Base-by-base conservation (phyloP, 331 rosid species). In the Saraca asoca region DNA sequence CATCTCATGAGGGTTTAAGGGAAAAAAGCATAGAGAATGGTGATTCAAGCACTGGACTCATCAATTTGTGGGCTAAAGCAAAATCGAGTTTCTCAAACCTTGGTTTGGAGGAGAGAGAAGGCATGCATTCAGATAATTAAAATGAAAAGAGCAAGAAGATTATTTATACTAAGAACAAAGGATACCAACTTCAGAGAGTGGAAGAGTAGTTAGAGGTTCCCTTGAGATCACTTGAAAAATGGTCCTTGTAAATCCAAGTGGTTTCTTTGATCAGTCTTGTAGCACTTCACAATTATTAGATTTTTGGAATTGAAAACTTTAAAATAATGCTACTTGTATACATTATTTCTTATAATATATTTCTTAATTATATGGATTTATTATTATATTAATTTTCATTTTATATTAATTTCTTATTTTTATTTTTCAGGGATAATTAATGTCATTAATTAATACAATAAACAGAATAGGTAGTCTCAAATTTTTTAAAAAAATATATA, bases 251-350 rank as follows among this genome's bases (percentile, higher is more conserved):
- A 88, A 87, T 45, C 72, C 82, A 9, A 79, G 79, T 57, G 80
- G 78, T 70, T 51, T 78, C 31, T 63, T 83, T 50, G 87, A 83
- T 80, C 89, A 79, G 31, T 50, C 83, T 9, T 79, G 81, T 37
- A 76, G 78, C 69, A 71, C 77, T 62, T 78, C 86, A 59, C 86
- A 85, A 33, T 88, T 89, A 90, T 33, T 76, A 12, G 83, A 84
- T 75, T 85, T 84, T 81, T 89, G 94, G 91, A 73, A 79, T 33
- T 82, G 87, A 81, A 73, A n/a, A n/a, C n/a, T n/a, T n/a, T n/a
- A n/a, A n/a, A n/a, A n/a, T n/a, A n/a, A n/a, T n/a, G n/a, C n/a
- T n/a, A n/a, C n/a, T n/a, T n/a, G n/a, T n/a, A n/a, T n/a, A n/a
- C n/a, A n/a, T n/a, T n/a, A n/a, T n/a, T n/a, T n/a, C n/a, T n/a